Percentiles rank a stretch among this genome's conserved stretches.
These are phyloP conservation scores for Myrica gale DNA, from an alignment of 306 rosid species.

Conservation along the genomic window DNA sequence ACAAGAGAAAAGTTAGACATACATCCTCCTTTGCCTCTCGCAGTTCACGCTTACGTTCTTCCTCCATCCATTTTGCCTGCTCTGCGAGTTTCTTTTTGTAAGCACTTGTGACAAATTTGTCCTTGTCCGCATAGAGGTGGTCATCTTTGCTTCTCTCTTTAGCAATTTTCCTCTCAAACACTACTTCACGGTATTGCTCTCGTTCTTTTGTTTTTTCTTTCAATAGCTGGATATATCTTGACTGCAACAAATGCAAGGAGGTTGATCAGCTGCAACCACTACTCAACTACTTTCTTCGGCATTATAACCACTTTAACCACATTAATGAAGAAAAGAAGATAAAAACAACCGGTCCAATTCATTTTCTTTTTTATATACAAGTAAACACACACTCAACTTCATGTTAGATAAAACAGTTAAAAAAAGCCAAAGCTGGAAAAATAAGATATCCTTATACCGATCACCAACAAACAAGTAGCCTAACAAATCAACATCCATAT, in stretches of 20 bases:
- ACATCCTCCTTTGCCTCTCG: conserved; percentile 85
- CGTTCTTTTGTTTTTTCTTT: conserved; percentile 61
- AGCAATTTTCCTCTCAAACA: conserved; percentile 77
- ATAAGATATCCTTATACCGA: neutral
- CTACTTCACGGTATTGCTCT: conserved; percentile 64
- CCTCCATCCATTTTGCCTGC: conserved; percentile 71
- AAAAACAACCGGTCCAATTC: neutral
- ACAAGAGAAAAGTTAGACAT: conserved; percentile 24
- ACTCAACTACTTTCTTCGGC: neutral
- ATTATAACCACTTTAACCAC: neutral
- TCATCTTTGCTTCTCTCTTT: conserved; percentile 88
- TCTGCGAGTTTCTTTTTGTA: conserved; percentile 85
- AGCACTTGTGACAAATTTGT: conserved; percentile 75
- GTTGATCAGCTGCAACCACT: conserved; percentile 10
- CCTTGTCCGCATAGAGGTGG: conserved; percentile 77
- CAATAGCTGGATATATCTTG: conserved; percentile 64
- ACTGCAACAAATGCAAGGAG: conserved; percentile 50
- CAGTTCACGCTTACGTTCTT: conserved; percentile 66
- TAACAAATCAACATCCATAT: neutral
- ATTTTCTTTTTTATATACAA: neutral
- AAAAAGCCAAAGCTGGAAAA: neutral
- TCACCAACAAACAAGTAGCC: neutral
- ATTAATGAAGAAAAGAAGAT: neutral
- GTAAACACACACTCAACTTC: neutral
- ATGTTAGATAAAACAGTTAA: neutral